Evolutionary conservation across 495 filamentous ascomycete genomes (phyloP).

Genomic region (Xylaria venustula): DNA sequence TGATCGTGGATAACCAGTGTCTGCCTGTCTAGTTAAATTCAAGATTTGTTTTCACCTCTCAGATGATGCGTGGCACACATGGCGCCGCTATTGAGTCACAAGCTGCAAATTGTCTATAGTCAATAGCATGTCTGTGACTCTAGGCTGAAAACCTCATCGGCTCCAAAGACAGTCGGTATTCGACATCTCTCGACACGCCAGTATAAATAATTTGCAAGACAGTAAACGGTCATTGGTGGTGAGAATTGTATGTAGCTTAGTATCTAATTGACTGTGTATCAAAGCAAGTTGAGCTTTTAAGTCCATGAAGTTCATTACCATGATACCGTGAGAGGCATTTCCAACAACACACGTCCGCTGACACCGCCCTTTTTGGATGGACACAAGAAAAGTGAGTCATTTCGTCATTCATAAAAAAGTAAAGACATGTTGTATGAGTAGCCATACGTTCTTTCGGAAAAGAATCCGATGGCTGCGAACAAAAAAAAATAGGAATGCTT

Average conservation of each 20-base stretch:
- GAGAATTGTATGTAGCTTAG: slow-evolving; percentile 36
- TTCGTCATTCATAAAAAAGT: slow-evolving; percentile 37
- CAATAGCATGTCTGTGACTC: too few species aligned
- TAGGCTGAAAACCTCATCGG: too few species aligned
- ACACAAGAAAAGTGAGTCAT: slow-evolving; percentile 29
- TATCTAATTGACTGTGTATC: slow-evolving; percentile 37
- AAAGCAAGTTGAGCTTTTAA: slow-evolving; percentile 30
- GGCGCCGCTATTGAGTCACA: too few species aligned
- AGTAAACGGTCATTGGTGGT: slow-evolving; percentile 12
- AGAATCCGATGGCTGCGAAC: slow-evolving; percentile 24
- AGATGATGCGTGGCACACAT: too few species aligned
- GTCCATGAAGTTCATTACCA: slow-evolving; percentile 33
- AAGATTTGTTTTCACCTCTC: too few species aligned
- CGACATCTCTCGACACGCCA: too few species aligned
- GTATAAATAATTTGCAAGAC: background rate
- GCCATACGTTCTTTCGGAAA: slow-evolving; percentile 12
- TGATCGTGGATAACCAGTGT: too few species aligned
- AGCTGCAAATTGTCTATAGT: too few species aligned
- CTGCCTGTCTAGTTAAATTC: too few species aligned
- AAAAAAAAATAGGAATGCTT: slow-evolving; percentile 31
- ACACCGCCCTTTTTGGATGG: slow-evolving; percentile 35
- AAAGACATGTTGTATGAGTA: slow-evolving; percentile 26
- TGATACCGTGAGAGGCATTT: slow-evolving; percentile 39
- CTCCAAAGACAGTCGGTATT: too few species aligned
- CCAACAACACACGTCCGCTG: slow-evolving; percentile 34